A percentile compares a stretch with the other conserved stretches of the same genome.
These are phyloP conservation scores for Exophiala sp. DNA, from an alignment of 2,329 filamentous ascomycete species.

Conservation along the genomic window DNA sequence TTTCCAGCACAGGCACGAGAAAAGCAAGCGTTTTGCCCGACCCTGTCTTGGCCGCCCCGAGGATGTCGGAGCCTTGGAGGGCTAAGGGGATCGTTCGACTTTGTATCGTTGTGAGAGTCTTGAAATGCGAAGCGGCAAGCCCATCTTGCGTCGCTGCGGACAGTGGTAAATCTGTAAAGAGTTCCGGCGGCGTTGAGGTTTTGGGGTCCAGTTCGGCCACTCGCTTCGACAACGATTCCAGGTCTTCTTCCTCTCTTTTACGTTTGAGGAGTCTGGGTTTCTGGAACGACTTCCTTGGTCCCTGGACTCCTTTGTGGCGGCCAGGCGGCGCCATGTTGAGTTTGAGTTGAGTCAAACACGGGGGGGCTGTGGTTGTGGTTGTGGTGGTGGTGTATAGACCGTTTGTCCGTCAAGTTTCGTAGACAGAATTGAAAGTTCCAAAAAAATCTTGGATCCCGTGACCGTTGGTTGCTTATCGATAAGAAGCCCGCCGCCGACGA, in stretches of 20 bases:
- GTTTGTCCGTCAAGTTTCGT: background rate
- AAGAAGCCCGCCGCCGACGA: background rate
- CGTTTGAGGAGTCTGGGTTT: conserved; percentile 37
- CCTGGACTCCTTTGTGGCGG: conserved; percentile 6
- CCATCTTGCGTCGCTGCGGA: conserved; percentile 73
- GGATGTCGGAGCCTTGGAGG: conserved; percentile 77
- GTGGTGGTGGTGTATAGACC: background rate
- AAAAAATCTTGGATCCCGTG: conserved; percentile 9
- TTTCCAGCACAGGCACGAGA: conserved; percentile 84
- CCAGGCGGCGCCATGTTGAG: conserved; percentile 16
- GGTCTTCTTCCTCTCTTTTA: conserved; percentile 43
- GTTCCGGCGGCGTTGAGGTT: conserved; percentile 49
- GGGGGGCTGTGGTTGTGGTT: background rate
- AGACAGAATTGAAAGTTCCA: background rate
- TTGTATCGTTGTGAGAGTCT: conserved; percentile 86
- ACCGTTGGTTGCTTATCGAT: background rate
- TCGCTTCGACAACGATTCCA: conserved; percentile 38
- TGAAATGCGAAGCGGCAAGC: conserved; percentile 80
- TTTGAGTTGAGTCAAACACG: background rate
- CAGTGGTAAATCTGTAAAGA: conserved; percentile 79
- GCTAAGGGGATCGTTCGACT: conserved; percentile 80
- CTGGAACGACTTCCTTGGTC: conserved; percentile 7
- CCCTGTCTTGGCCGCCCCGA: conserved; percentile 91
- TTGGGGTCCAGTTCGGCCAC: conserved; percentile 41
- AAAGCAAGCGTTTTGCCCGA: conserved; percentile 95